Evolutionary conservation across 306 rosid genomes (phyloP), one percentile per base, ranked within the genome.

Genomic region (Glycyrrhiza uralensis): DNA sequence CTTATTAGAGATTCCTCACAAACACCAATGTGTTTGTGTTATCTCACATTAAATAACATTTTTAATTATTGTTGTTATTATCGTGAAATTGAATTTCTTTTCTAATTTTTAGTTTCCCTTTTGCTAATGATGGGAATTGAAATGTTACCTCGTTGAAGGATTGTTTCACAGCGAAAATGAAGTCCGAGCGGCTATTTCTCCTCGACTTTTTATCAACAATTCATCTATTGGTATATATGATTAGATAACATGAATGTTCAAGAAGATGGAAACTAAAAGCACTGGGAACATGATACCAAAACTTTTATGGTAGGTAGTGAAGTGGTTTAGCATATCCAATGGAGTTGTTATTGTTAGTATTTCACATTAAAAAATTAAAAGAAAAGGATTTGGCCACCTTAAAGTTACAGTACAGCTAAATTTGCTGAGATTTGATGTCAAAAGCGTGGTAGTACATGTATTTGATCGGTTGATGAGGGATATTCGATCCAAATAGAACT

Each of bases 381-480:
- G 45, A 54, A 57, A 56, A 17, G 49, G 46, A 51, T 59, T 38
- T 36, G 35, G 71, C 63, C 56, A 76, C 23, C 71, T 33, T 47
- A 77, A 58, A 68, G 42, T 12, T 35, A 6, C 29, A 15, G 17
- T 38, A 24, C 81, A 77, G 56, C 81, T 26, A 60, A 49, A 29
- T 18, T 67, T 24, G 75, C 42, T 76, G 42, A 54, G 66, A 66
- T 75, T 58, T 76, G 71, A 55, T 18, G 70, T 76, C 22, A 26
- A 61, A 49, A 49, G 24, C 54, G 74, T 56, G 50, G 17, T 13
- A 26, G 30, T 39, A 26, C 64, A 62, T 26, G 54, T 32, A 74
- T 59, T 29, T 73, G 26, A 20, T 47, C 23, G 6, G 7, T 56
- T 15, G 14, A 41, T 29, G 28, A 72, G 59, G 77, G 49, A 47